Base-by-base conservation (phyloP, 495 filamentous ascomycete species). In the Penicillium maclennaniae region DNA sequence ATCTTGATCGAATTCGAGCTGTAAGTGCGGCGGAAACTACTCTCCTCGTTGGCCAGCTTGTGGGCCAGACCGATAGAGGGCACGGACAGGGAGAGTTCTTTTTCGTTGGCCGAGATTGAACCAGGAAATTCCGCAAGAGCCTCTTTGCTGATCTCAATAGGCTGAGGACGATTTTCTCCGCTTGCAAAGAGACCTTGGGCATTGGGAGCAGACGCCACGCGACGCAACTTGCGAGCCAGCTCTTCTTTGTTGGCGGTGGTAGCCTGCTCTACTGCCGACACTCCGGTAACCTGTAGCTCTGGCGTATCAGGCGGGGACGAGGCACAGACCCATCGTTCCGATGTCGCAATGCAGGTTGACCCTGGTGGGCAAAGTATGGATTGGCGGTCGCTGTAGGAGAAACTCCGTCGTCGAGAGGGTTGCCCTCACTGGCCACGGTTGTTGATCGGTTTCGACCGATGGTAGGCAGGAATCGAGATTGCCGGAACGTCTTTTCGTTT, bases 1-100 rank as follows among this genome's bases (percentile, higher is more conserved):
- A 98, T 88, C 69, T 97, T 97, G 76, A 98, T 98, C 38, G 93
- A 97, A 64, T 97, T 98, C 49, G 93, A 96, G 71, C 93, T 97
- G 69, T 98, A 98, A 3, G 93, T 98, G 62, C 93, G 83, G 57
- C 93, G 84, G 70, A 97, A 98, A 15, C 86, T 81, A 27, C 87
- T 75, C 56, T 84, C 76, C n/a, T 77, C 78, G 4, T 75, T 74
- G 12, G 69, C 72, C 6, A 80, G 43, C 42, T 70, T 74, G 44
- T 74, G 75, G 56, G 76, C 70, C 7, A 69, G 45, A 34, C 63
- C 65, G 28, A 68, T 39, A 20, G 59, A 59, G 6, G 78, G 73
- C 25, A 82, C 66, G 23, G 75, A 70, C 6, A 85, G 68, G 55
- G 56, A 64, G 3, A 56, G 39, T 17, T 58, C 63, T 64, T 79